Percentiles rank a stretch among this genome's conserved stretches.
Conservation (phyloP, 78 protist genomes). For the Emiliania huxleyi region DNA sequence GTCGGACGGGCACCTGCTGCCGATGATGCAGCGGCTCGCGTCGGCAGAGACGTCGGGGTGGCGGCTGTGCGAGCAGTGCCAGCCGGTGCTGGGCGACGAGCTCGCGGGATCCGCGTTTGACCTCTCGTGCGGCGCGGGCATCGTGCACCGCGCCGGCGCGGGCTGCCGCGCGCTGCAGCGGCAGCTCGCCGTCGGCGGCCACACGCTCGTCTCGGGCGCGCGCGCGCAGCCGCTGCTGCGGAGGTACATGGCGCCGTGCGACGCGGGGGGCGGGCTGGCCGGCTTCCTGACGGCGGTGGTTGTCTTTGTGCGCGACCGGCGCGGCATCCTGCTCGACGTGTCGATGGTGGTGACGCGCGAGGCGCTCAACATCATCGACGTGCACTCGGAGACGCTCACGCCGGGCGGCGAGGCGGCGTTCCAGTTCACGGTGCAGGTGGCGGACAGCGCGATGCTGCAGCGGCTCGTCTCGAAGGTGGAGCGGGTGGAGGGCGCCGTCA, state of each 20-base stretch:
- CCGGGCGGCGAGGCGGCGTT: neutral
- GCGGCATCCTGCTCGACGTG: neutral
- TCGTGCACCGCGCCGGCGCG: neutral
- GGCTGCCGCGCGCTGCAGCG: neutral
- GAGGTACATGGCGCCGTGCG: neutral
- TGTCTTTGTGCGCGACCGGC: neutral
- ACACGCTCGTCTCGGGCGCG: neutral
- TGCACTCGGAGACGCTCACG: neutral
- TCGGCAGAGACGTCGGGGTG: neutral
- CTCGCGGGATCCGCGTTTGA: neutral
- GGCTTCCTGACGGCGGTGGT: neutral
- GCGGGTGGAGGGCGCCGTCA: neutral
- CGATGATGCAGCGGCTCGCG: neutral
- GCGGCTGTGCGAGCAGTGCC: neutral
- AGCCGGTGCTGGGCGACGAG: neutral
- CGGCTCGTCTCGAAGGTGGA: neutral
- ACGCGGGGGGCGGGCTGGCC: neutral
- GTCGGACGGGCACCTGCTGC: too few species aligned
- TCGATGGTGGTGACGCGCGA: neutral
- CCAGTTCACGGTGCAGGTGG: neutral
- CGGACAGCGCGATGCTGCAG: neutral
- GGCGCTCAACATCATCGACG: neutral
- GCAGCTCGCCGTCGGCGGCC: neutral
- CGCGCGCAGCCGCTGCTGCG: neutral
- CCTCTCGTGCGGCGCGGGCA: neutral